Percentiles rank a stretch among this genome's conserved stretches.
phyloP scores from a whole-genome alignment of 2,329 filamentous ascomycete species.

The Penicillium nordicum region DNA sequence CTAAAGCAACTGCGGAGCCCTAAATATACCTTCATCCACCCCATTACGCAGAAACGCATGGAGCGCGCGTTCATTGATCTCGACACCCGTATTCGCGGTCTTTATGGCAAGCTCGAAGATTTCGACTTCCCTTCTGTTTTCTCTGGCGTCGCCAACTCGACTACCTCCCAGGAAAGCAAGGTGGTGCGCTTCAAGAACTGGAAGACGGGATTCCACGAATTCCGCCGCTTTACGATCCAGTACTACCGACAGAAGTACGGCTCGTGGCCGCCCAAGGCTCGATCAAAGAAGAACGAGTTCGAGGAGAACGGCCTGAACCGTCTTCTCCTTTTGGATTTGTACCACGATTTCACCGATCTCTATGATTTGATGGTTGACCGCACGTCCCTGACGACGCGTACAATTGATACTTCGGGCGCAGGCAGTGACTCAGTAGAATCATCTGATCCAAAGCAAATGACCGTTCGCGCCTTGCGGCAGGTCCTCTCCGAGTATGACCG shows the following conservation, averaged over 20 bases:
- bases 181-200: slow-evolving; percentile 79
- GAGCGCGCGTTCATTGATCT: slow-evolving; percentile 80
- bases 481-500: slow-evolving; percentile 85
- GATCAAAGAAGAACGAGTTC: slow-evolving; percentile 86
- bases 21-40: slow-evolving; percentile 67
- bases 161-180: slow-evolving; percentile 71
- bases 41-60: slow-evolving; percentile 70
- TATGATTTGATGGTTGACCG: slow-evolving; percentile 89
- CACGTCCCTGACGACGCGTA: slow-evolving; percentile 70
- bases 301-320: slow-evolving; percentile 84
- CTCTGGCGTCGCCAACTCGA: slow-evolving; percentile 80
- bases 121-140: slow-evolving; percentile 93
- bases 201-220: slow-evolving; percentile 69
- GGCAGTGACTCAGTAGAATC: slow-evolving; percentile 40
- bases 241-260: slow-evolving; percentile 68
- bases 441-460: slow-evolving; percentile 54
- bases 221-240: slow-evolving; percentile 68
- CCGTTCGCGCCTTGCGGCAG: slow-evolving; percentile 68
- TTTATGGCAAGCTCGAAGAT: slow-evolving; percentile 71
- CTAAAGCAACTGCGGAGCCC: slow-evolving; percentile 66
- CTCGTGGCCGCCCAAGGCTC: slow-evolving; percentile 87
- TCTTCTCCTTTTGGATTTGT: slow-evolving; percentile 74
- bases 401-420: slow-evolving; percentile 63
- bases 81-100: slow-evolving; percentile 64
- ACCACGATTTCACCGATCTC: slow-evolving; percentile 77